These are phyloP conservation scores for Chrysanthemum lavandulifolium DNA, from an alignment of 129 eudicot genomes.

Conservation along the genomic window DNA sequence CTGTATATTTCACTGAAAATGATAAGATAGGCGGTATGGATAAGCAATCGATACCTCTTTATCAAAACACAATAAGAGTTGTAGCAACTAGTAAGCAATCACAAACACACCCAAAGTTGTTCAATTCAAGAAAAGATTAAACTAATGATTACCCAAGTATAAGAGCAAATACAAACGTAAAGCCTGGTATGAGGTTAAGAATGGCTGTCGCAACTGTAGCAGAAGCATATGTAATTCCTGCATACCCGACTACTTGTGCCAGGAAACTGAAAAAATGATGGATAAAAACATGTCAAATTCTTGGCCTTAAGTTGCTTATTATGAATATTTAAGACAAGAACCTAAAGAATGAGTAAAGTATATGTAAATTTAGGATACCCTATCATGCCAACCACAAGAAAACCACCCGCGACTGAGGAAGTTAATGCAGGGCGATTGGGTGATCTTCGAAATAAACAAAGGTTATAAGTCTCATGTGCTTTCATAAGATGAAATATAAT, in stretches of 20 bases:
- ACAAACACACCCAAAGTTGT: no score
- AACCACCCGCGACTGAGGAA: constrained; percentile 33
- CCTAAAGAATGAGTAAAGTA: neutral
- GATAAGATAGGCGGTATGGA: neutral
- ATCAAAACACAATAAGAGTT: no score
- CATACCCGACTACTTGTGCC: constrained; percentile 51
- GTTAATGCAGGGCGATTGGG: constrained; percentile 36
- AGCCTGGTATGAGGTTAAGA: constrained; percentile 60
- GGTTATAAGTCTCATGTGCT: neutral
- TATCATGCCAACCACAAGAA: constrained; percentile 52
- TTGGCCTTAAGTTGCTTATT: neutral
- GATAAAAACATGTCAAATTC: neutral
- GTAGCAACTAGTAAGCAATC: no score
- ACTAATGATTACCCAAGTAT: constrained; percentile 37
- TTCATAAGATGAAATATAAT: neutral
- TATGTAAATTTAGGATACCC: constrained; percentile 38
- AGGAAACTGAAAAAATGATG: constrained; percentile 30
- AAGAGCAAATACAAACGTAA: constrained; percentile 60
- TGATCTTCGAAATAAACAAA: constrained; percentile 37
- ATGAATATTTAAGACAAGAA: no score
- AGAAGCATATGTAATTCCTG: constrained; percentile 47
- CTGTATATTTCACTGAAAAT: no score
- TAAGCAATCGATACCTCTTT: neutral
- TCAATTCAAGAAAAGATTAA: neutral
- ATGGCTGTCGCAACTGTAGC: constrained; percentile 52